Evolutionary conservation across 495 filamentous ascomycete genomes (phyloP), one percentile per base, ranked within the genome.

Genomic region (Terfezia boudieri): DNA sequence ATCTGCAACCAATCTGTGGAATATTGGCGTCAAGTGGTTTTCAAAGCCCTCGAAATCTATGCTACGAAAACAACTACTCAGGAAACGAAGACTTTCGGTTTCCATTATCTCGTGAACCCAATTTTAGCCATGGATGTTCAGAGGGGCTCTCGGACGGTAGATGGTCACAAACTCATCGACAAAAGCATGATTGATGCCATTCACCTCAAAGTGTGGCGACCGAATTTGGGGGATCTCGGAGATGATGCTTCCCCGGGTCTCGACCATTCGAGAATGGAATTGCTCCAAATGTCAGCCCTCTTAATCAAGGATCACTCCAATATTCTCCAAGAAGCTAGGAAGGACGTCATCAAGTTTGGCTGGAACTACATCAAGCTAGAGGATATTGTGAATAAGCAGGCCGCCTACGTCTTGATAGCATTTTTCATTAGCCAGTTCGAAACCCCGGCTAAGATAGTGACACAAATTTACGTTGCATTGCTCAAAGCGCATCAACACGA

Each of bases 331-430:
- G 89, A 95, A 62, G 83, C 84, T 6, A 83, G 92, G 20, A 99
- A 96, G 67, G 92, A 99, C 57, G 85, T 99, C 56, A 96, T 99
- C 62, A 95, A 94, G 67, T 96, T 95, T 66, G 87, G 86, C 4
- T 99, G 92, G 92, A 95, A 87, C 32, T 96, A 90, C 64, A 96
- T 96, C 55, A 80, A 85, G 16, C 78, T 99, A 22, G 92, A 99
- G 65, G 92, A 99, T 66, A 84, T 93, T 57, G 94, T 99, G 71
- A 96, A 96, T 71, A 99, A 99, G 64, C 87, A 96, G 66, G 92
- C 88, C 17, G 89, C 92, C 8, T 96, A 99, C 64, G 88, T 95
- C 10, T 76, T 96, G 4, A 93, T 96, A 58, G 88, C 83, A 9
- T 96, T 94, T 67, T 99, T 99, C 71, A 94, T 96, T 58, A 84